These are phyloP conservation scores for Podospora conica DNA, from an alignment of 495 filamentous ascomycete species.

Conservation along the genomic window DNA sequence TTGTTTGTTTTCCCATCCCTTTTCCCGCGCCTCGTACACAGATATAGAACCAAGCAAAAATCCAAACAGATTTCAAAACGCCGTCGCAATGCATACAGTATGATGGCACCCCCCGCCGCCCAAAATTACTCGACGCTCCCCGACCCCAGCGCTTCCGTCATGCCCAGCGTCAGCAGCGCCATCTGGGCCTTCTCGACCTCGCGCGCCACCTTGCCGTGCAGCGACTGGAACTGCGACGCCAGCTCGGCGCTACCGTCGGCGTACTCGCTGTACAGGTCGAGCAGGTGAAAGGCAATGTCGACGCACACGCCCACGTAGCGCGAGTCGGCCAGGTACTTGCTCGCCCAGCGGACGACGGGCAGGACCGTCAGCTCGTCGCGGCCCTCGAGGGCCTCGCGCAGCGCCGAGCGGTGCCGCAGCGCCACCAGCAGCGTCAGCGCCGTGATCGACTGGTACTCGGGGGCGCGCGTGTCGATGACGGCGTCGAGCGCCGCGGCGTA, in stretches of 20 bases:
- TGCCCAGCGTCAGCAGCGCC: slow-evolving; percentile 70
- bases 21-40: not conserved
- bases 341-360: slow-evolving; percentile 78
- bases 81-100: slow-evolving; percentile 10
- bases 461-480: slow-evolving; percentile 49
- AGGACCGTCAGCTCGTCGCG: slow-evolving; percentile 78
- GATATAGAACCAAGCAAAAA: not conserved
- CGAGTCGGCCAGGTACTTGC: slow-evolving; percentile 70
- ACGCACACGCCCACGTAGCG: slow-evolving; percentile 69
- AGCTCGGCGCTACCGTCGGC: slow-evolving; percentile 68
- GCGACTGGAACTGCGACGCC: slow-evolving; percentile 54
- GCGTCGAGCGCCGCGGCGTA: slow-evolving; percentile 73
- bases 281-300: slow-evolving; percentile 69
- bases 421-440: slow-evolving; percentile 74
- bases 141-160: slow-evolving; percentile 69
- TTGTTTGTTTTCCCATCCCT: not conserved
- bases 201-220: slow-evolving; percentile 61
- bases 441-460: slow-evolving; percentile 50
- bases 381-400: slow-evolving; percentile 70
- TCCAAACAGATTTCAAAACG: slow-evolving; percentile 4
- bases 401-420: slow-evolving; percentile 79
- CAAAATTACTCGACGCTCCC: not conserved
- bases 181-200: slow-evolving; percentile 78
- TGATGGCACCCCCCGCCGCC: not conserved
- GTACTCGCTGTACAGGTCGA: slow-evolving; percentile 83